phyloP scores from a whole-genome alignment of 495 filamentous ascomycete species.

The Aeminium ludgeri region DNA sequence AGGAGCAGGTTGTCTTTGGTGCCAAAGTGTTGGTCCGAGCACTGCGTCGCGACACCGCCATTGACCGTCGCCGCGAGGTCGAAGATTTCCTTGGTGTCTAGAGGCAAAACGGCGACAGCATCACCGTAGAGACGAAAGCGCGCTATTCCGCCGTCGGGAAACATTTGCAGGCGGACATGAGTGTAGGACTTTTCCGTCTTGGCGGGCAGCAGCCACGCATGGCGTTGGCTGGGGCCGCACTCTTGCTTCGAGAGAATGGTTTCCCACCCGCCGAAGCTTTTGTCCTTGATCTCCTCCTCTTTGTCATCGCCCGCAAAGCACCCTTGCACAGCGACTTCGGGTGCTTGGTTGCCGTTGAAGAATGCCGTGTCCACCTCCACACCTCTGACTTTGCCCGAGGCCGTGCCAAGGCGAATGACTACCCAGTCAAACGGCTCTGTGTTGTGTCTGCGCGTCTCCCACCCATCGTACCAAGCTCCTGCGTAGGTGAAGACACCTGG shows the following conservation, averaged over 20 bases:
- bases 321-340: constrained; percentile 66
- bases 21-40: constrained; percentile 78
- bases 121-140: constrained; percentile 67
- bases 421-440: constrained; percentile 66
- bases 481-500: constrained; percentile 70
- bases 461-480: constrained; percentile 90
- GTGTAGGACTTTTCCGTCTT: constrained; percentile 53
- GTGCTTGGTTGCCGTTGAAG: constrained; percentile 79
- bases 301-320: constrained; percentile 38
- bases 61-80: constrained; percentile 72
- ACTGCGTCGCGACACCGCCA: constrained; percentile 58
- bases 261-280: constrained; percentile 48
- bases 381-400: constrained; percentile 56
- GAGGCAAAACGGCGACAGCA: constrained; percentile 54
- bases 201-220: constrained; percentile 55
- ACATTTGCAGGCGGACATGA: constrained; percentile 77
- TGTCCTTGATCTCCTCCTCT: constrained; percentile 39
- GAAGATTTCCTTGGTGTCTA: constrained; percentile 43
- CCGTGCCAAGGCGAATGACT: constrained; percentile 61
- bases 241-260: constrained; percentile 50
- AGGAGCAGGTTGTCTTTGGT: constrained; percentile 67
- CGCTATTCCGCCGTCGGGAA: constrained; percentile 87
- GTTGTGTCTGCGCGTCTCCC: constrained; percentile 88
- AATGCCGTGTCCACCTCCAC: constrained; percentile 76
- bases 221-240: constrained; percentile 60